phyloP scores from a whole-genome alignment of 192 early-diverging fungal genomes.

The Umbelopsis sp. region DNA sequence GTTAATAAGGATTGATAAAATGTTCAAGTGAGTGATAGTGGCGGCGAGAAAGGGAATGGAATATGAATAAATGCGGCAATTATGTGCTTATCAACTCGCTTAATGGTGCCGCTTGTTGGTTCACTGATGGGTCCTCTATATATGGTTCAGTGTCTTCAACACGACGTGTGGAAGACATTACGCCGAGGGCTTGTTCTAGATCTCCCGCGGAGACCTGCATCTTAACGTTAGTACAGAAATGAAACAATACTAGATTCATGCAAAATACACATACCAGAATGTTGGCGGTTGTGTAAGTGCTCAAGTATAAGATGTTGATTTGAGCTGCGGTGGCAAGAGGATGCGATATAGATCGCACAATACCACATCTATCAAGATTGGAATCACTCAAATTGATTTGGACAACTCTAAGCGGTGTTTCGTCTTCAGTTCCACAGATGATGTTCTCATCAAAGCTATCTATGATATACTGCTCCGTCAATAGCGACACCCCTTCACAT shows the following conservation, averaged over 20 bases:
- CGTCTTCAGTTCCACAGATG: constrained; percentile 50
- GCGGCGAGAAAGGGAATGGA: neutral
- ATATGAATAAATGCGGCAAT: neutral
- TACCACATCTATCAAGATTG: constrained; percentile 66
- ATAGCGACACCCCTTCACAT: constrained; percentile 67
- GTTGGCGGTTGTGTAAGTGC: constrained; percentile 69
- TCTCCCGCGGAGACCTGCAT: constrained; percentile 32
- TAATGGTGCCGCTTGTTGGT: neutral
- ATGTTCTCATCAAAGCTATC: constrained; percentile 51
- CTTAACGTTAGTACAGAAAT: neutral
- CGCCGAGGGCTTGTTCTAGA: constrained; percentile 28
- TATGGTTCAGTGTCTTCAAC: neutral
- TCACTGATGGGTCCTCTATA: neutral
- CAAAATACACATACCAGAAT: constrained; percentile 50
- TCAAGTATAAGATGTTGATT: constrained; percentile 68
- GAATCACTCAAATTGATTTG: constrained; percentile 65
- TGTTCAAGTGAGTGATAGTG: neutral
- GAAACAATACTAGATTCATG: neutral
- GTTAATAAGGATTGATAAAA: neutral
- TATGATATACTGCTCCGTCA: constrained; percentile 63
- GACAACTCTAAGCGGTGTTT: constrained; percentile 58
- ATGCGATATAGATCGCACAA: constrained; percentile 68
- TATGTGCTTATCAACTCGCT: constrained; percentile 7
- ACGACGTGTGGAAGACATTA: constrained; percentile 16
- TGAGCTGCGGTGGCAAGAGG: constrained; percentile 55